Base-by-base conservation (phyloP, 768 basidiomycete species). In the Termitomyces sp. region DNA sequence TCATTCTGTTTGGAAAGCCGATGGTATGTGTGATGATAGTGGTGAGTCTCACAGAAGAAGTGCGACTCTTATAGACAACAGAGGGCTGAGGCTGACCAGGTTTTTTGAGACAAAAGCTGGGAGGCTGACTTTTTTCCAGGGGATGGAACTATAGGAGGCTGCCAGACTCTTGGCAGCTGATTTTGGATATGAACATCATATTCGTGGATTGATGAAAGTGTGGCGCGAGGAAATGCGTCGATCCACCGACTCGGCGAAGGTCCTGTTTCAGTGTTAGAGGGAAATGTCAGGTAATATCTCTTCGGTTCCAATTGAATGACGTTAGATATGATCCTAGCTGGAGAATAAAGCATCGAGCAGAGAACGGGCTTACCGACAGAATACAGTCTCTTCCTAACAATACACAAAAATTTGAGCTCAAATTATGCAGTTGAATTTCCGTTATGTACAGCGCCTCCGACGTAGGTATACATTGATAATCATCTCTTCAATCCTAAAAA, bases 1-100 rank as follows among this genome's bases (percentile, higher is more conserved):
- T 61, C 61, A 61, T 61, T 26, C 2, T 61, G 7, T n/a, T n/a
- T 36, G 6, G 18, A 12, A 26, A 40, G 28, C 36, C 40, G 18
- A 26, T 52, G 43, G 18, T 3, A 20, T n/a, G 28, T 28, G 32
- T 12, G 35, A 32, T 8, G 36, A 44, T 50, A 48, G 32, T 51
- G 56, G 32, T 23, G 23, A 23, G 9, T 41, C 18, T 33, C n/a
- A 3, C 5, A 16, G 18, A 10, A 7, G n/a, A 18, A 2, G 2
- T 32, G 48, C 33, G 32, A 5, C 12, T 44, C 41, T 55, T 60
- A 60, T 54, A 55, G 30, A 18, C 32, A 32, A 14, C 18, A 30
- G 20, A 44, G 55, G 32, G 30, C 43, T 13, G 51, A n/a, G 53
- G 28, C 52, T 52, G 49, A 35, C 32, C n/a, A 33, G 2, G 4